These are phyloP conservation scores for Fragilariopsis cylindrus DNA, from an alignment of 108 stramenopile genomes.

Conservation along the genomic window DNA sequence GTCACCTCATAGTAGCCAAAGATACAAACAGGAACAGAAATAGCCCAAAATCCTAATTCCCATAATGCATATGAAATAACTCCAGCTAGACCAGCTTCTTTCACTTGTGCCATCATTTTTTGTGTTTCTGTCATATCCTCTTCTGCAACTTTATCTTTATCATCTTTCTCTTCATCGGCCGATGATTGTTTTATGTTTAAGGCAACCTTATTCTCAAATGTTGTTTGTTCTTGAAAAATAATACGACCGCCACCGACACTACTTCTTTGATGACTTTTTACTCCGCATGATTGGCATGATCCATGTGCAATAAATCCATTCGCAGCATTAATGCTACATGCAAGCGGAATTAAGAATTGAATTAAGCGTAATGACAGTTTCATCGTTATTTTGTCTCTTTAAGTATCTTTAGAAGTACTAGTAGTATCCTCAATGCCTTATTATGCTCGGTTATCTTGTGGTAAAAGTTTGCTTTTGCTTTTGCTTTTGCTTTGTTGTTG, in stretches of 20 bases:
- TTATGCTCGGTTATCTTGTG: too few relatives aligned
- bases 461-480: too few relatives aligned
- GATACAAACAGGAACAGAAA: constrained; percentile 75
- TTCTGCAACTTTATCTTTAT: constrained; percentile 6
- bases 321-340: neutral
- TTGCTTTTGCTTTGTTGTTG: too few relatives aligned
- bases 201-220: neutral
- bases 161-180: neutral
- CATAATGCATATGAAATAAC: constrained; percentile 77
- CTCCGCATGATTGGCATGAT: neutral
- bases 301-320: constrained; percentile 6
- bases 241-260: neutral
- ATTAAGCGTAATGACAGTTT: neutral
- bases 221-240: neutral
- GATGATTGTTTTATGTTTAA: too few relatives aligned
- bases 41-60: constrained; percentile 83
- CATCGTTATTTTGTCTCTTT: neutral
- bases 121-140: constrained; percentile 44
- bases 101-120: constrained; percentile 68
- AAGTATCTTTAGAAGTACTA: too few relatives aligned
- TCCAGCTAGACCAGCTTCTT: constrained; percentile 74
- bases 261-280: neutral
- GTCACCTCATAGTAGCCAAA: constrained; percentile 64
- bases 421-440: too few relatives aligned
- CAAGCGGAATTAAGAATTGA: neutral